Conservation (phyloP, 495 filamentous ascomycete genomes). For the Penicillium coprophilum region DNA sequence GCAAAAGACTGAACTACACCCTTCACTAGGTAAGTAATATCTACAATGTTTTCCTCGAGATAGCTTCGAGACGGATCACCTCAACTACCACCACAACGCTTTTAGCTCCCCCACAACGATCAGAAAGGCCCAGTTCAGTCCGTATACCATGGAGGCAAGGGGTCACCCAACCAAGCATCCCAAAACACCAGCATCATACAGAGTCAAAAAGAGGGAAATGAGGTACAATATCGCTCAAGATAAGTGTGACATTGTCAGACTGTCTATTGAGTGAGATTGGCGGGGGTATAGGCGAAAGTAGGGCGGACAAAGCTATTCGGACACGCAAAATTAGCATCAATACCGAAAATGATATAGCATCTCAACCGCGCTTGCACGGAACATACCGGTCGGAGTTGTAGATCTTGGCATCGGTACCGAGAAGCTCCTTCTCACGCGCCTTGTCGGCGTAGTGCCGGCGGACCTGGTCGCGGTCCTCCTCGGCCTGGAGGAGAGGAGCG, state of each 20-base stretch:
- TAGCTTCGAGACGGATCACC: conserved; percentile 15
- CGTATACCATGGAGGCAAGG: conserved; percentile 9
- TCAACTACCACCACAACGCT: conserved; percentile 5
- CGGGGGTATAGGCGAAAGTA: conserved; percentile 47
- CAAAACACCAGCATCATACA: conserved; percentile 16
- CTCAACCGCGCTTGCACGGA: background rate
- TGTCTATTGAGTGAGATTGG: conserved; percentile 41
- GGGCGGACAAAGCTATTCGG: conserved; percentile 45
- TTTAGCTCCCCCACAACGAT: conserved; percentile 9
- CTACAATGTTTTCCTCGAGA: conserved; percentile 36
- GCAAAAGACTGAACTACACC: conserved; percentile 35
- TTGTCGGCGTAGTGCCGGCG: conserved; percentile 80
- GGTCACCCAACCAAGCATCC: conserved; percentile 9
- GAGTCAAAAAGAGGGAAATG: conserved; percentile 11
- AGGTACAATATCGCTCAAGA: conserved; percentile 5
- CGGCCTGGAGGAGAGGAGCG: conserved; percentile 88
- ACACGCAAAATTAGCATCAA: background rate
- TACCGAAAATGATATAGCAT: background rate
- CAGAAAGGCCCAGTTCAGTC: conserved; percentile 16
- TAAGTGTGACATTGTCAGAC: conserved; percentile 5
- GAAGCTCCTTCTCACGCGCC: conserved; percentile 82
- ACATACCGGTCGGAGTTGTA: conserved; percentile 88
- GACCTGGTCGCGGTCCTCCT: conserved; percentile 93
- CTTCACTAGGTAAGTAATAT: conserved; percentile 37
- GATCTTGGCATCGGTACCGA: conserved; percentile 74